phyloP scores from a whole-genome alignment of 495 filamentous ascomycete species.

The Articulospora tetracladia region DNA sequence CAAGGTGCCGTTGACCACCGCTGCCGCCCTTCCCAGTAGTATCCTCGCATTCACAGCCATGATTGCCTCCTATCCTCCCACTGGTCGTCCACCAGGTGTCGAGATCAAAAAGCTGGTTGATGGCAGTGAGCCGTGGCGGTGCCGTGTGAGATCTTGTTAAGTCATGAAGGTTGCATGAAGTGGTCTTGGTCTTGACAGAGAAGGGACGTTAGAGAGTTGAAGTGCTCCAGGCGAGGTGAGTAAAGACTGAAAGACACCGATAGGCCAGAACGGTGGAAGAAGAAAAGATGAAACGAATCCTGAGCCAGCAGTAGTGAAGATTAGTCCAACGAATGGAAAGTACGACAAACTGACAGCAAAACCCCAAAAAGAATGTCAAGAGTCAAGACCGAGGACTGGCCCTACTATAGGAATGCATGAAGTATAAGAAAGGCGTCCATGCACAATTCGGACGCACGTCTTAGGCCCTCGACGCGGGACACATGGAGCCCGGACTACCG shows the following conservation, averaged over 20 bases:
- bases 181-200: conserved; percentile 12
- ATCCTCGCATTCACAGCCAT: conserved; percentile 5
- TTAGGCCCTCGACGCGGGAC: conserved; percentile 20
- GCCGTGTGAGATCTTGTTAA: conserved; percentile 20
- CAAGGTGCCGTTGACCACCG: neutral
- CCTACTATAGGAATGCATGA: conserved; percentile 22
- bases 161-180: conserved; percentile 23
- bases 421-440: conserved; percentile 25
- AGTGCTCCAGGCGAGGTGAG: conserved; percentile 5
- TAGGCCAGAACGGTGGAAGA: conserved; percentile 24
- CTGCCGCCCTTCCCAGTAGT: conserved; percentile 5
- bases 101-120: conserved; percentile 6
- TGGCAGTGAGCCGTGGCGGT: conserved; percentile 22
- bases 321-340: conserved; percentile 21
- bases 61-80: conserved; percentile 5
- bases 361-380: conserved; percentile 20
- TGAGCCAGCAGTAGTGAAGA: conserved; percentile 27
- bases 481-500: conserved; percentile 15
- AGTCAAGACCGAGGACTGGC: conserved; percentile 18
- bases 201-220: conserved; percentile 13
- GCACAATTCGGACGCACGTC: conserved; percentile 13
- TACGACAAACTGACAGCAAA: conserved; percentile 22
- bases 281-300: conserved; percentile 23
- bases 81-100: conserved; percentile 5
- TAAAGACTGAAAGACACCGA: conserved; percentile 21